These are phyloP conservation scores for Xylariaceae sp. DNA, from an alignment of 2,329 filamentous ascomycete species.

Conservation along the genomic window DNA sequence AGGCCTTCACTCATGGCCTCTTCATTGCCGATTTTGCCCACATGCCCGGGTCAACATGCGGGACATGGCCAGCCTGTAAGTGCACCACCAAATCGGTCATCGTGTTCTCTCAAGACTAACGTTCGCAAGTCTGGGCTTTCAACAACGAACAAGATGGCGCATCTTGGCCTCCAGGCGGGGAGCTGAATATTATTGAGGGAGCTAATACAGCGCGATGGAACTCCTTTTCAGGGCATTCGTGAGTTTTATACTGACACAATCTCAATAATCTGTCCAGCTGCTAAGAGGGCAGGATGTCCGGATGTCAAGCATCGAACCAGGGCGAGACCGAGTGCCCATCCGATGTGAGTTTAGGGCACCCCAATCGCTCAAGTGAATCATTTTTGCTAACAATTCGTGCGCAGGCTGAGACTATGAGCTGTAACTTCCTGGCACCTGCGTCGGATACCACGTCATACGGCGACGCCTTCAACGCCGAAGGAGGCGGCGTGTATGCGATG, in stretches of 20 bases:
- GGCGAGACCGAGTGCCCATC: conserved; percentile 30
- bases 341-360: conserved; percentile 18
- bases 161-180: conserved; percentile 58
- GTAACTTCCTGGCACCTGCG: conserved; percentile 38
- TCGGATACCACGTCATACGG: conserved; percentile 50
- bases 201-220: conserved; percentile 58
- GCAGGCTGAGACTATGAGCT: conserved; percentile 45
- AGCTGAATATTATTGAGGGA: conserved; percentile 67
- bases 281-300: conserved; percentile 19
- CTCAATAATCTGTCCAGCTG: not conserved
- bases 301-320: conserved; percentile 22
- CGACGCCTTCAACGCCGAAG: conserved; percentile 58
- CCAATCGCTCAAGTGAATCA: no score
- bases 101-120: conserved; percentile 14
- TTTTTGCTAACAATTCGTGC: conserved; percentile 6
- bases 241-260: conserved; percentile 10
- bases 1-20: conserved; percentile 59
- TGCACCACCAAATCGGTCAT: conserved; percentile 5
- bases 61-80: conserved; percentile 67
- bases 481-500: conserved; percentile 65
- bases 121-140: conserved; percentile 47
- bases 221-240: conserved; percentile 58
- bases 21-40: conserved; percentile 68
- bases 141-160: conserved; percentile 35
- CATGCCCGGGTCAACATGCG: conserved; percentile 67